Conservation (phyloP, 768 basidiomycete species). For the Termitomyces sp. region DNA sequence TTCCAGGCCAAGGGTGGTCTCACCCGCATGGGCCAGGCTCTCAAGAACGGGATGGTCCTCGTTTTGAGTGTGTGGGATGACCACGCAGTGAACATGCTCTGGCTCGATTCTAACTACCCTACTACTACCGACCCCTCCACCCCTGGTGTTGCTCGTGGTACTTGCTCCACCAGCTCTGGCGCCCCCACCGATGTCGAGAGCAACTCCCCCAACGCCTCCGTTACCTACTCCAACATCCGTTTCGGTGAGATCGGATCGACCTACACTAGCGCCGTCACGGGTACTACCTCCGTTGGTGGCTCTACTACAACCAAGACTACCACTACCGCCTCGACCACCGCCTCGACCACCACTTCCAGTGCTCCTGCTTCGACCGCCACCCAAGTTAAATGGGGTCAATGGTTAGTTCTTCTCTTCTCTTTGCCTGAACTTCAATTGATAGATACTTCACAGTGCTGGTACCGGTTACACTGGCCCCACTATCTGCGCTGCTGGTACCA, state of each 20-base stretch:
- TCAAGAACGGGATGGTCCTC: constrained; percentile 40
- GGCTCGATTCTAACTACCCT: constrained; percentile 30
- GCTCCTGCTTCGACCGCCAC: not conserved
- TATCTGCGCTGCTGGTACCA: not conserved
- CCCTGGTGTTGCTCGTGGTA: constrained; percentile 27
- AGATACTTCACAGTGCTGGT: not conserved
- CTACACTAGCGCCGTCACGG: not conserved
- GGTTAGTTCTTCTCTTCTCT: not conserved
- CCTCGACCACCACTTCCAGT: not conserved
- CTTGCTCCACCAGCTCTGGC: constrained; percentile 36
- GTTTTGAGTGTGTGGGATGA: constrained; percentile 41
- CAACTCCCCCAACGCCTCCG: constrained; percentile 19
- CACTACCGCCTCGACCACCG: not conserved
- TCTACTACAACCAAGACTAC: not conserved
- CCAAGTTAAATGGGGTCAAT: constrained; percentile 2
- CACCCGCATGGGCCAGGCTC: constrained; percentile 28
- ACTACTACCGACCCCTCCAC: constrained; percentile 12
- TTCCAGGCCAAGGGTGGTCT: constrained; percentile 42
- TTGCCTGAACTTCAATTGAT: not conserved
- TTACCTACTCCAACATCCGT: constrained; percentile 33
- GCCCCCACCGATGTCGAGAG: constrained; percentile 32
- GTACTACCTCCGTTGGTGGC: not conserved
- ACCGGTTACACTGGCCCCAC: constrained; percentile 2
- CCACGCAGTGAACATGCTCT: constrained; percentile 27
- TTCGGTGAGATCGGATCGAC: constrained; percentile 8